These are phyloP conservation scores for Suillus occidentalis DNA, from an alignment of 768 basidiomycete species.

Conservation along the genomic window DNA sequence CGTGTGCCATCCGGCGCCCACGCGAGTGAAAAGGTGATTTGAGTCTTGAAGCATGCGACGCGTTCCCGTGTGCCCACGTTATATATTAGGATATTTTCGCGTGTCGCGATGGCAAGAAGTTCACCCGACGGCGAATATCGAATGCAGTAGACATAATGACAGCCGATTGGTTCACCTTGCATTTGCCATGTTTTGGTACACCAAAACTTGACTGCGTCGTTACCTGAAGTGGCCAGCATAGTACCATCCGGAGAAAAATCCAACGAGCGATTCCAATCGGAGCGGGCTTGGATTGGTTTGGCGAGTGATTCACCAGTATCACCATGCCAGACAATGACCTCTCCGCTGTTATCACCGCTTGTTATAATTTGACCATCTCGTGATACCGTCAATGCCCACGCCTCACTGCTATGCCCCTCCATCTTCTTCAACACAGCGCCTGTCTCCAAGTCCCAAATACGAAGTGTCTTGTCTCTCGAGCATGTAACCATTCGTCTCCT, in stretches of 20 bases:
- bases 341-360: neutral
- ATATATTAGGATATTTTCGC: neutral
- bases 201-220: too few species aligned
- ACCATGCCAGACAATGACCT: too few species aligned
- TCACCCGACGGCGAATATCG: too few species aligned
- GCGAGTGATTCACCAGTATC: too few species aligned
- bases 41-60: neutral
- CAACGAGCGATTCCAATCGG: rapidly evolving
- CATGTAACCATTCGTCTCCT: neutral
- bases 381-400: neutral
- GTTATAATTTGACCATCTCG: neutral
- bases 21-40: neutral
- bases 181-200: too few species aligned
- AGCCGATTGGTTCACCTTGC: too few species aligned
- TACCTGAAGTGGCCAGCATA: too few species aligned
- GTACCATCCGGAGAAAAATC: too few species aligned
- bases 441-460: neutral
- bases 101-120: too few species aligned
- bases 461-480: neutral
- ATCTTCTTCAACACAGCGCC: neutral
- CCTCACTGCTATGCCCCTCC: neutral
- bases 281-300: too few species aligned
- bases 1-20: neutral
- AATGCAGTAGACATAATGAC: too few species aligned
- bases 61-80: neutral